These are phyloP conservation scores for Bruguiera parviflora DNA, from an alignment of 345 rosid genomes.

Conservation along the genomic window DNA sequence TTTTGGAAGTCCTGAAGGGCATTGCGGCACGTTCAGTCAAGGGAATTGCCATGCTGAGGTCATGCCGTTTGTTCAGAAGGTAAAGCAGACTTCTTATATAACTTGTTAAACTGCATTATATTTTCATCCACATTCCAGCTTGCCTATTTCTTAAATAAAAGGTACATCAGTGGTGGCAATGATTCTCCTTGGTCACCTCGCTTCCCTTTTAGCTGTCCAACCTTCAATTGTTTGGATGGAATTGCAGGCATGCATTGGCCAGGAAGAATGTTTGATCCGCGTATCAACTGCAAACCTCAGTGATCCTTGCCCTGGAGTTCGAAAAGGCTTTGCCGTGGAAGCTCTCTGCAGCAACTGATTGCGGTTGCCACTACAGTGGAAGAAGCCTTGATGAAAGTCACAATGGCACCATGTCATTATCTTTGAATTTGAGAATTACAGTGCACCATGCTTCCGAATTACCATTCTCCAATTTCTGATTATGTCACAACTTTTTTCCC, in stretches of 20 bases:
- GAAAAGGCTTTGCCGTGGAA: conserved; percentile 47
- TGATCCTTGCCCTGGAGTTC: conserved; percentile 44
- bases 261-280: conserved; percentile 41
- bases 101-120: background rate
- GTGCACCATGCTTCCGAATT: no score
- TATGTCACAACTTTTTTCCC: no score
- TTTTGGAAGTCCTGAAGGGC: conserved; percentile 56
- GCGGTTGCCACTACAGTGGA: background rate
- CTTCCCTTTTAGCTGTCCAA: background rate
- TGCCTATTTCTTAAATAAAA: background rate
- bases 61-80: conserved; percentile 36
- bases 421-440: no score
- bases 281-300: conserved; percentile 38
- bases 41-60: conserved; percentile 47
- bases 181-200: no score
- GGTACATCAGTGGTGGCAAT: no score
- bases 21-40: conserved; percentile 40
- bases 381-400: background rate
- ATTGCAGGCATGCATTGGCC: conserved; percentile 54
- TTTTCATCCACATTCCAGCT: background rate
- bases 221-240: conserved; percentile 14
- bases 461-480: no score
- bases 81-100: conserved; percentile 15
- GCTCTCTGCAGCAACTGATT: conserved; percentile 38
- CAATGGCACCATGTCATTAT: conserved; percentile 36